Base-by-base conservation (phyloP, 2,329 filamentous ascomycete species). In the Fusarium sambucinum region DNA sequence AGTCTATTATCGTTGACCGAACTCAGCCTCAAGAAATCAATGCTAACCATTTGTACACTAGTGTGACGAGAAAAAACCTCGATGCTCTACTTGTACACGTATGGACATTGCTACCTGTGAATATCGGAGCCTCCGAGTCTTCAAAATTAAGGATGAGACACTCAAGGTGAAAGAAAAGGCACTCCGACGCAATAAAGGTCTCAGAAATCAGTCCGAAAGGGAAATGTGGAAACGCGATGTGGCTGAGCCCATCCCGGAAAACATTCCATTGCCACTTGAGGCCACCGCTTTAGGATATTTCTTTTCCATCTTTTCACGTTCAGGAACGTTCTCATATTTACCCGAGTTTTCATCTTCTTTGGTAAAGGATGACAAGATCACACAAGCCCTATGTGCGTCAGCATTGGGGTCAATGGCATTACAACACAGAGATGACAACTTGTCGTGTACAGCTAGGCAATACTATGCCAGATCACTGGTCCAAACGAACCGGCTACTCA, bases 31-130 rank as follows among this genome's bases (percentile, higher is more conserved):
- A 23, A 23, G 7, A 13, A 14, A 14, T n/a, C 0, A 6, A 5
- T n/a, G 14, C 53, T 55, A 9, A 48, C 33, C 13, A 17, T 27
- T 23, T 19, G 5, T 32, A 16, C 9, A 29, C 33, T 14, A 55
- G 53, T 55, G 53, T 32, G 53, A 55, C 19, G 33, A 38, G 1
- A 55, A 32, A 12, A 55, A 55, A 32, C 53, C 53, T n/a, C 42
- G 19, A 25, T 55, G 53, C 19, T 50, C 44, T 25, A 4, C 44
- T 9, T 55, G 53, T 21, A 32, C 4, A 12, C 53, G 53, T 10
- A 55, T 55, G 53, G 32, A 2, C 10, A 55, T 55, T 32, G 1
- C 42, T 6, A 25, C 3, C 17, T 55, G 53, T 50, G 25, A 47
- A 50, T 55, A 55, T 32, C 53, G 53, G 1, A 50, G 19, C 13